Conservation (phyloP, 1,139 yeast genomes). For the Nakaseomyces kungkrabaensis region DNA sequence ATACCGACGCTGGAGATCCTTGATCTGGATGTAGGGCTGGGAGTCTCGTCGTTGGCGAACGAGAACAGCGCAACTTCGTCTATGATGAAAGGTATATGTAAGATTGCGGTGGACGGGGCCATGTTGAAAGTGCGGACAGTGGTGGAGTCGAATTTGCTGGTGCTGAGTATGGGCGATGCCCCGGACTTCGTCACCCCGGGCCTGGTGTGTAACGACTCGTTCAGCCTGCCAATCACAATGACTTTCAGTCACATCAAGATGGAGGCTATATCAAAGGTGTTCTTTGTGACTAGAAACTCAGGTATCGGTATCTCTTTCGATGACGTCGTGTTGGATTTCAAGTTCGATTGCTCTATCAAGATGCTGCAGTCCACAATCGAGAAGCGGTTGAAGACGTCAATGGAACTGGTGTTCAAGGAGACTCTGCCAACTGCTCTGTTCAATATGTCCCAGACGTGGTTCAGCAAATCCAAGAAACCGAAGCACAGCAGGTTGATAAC, state of each 20-base stretch:
- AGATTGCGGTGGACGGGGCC: constrained; percentile 25
- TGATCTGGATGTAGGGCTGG: constrained; percentile 22
- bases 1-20: constrained; percentile 27
- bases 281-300: constrained; percentile 21
- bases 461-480: constrained; percentile 12
- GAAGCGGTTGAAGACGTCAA: constrained; percentile 26
- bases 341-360: constrained; percentile 30
- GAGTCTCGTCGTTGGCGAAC: constrained; percentile 8
- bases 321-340: constrained; percentile 29
- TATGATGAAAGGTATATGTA: constrained; percentile 27
- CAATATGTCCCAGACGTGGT: constrained; percentile 29
- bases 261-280: constrained; percentile 29
- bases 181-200: constrained; percentile 27
- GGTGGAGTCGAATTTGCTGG: constrained; percentile 27
- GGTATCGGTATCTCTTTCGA: constrained; percentile 30
- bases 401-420: constrained; percentile 28
- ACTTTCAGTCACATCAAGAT: constrained; percentile 26
- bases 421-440: constrained; percentile 28
- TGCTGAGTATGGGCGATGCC: constrained; percentile 21
- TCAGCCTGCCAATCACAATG: constrained; percentile 30
- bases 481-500: neutral
- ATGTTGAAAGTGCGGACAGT: constrained; percentile 27
- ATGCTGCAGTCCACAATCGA: constrained; percentile 29
- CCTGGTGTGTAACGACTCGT: constrained; percentile 28
- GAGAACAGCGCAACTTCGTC: constrained; percentile 22